A percentile compares a stretch with the other conserved stretches of the same genome.
Evolutionary conservation across 208 protist species (phyloP).

Genomic region (Endotrypanum monterogeii): DNA sequence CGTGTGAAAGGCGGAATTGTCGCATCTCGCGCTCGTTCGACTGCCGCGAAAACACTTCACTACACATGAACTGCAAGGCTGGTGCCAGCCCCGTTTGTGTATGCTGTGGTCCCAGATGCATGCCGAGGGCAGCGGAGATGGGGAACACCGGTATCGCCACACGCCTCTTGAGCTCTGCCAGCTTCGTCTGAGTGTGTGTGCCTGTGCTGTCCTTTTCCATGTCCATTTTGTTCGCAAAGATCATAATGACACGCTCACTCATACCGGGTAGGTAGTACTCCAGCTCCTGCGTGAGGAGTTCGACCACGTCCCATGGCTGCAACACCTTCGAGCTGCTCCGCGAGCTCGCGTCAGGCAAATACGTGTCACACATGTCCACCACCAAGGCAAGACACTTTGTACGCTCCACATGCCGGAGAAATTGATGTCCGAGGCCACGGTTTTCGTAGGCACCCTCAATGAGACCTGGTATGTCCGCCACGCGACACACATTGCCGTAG

Average conservation of each 20-base stretch:
- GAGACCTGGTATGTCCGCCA: slow-evolving; percentile 91
- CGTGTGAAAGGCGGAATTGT: slow-evolving; percentile 30
- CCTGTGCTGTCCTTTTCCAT: slow-evolving; percentile 58
- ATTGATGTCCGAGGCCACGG: slow-evolving; percentile 87
- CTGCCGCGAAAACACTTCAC: slow-evolving; percentile 69
- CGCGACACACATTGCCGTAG: slow-evolving; percentile 78
- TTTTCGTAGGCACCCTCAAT: slow-evolving; percentile 93
- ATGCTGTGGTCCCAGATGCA: slow-evolving; percentile 56
- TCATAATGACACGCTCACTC: slow-evolving; percentile 73
- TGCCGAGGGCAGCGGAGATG: slow-evolving; percentile 83
- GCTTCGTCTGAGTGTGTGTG: slow-evolving; percentile 42
- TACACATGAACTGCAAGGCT: slow-evolving; percentile 73
- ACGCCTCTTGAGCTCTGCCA: slow-evolving; percentile 66
- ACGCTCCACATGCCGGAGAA: slow-evolving; percentile 92
- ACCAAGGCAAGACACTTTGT: slow-evolving; percentile 87
- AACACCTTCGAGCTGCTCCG: slow-evolving; percentile 19
- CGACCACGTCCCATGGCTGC: slow-evolving; percentile 87
- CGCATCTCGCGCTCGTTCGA: slow-evolving; percentile 34
- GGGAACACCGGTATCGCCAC: slow-evolving; percentile 84
- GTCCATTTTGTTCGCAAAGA: slow-evolving; percentile 94
- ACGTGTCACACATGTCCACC: slow-evolving; percentile 87
- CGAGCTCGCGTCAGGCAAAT: slow-evolving; percentile 34
- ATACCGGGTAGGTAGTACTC: slow-evolving; percentile 86
- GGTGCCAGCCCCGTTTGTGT: slow-evolving; percentile 50
- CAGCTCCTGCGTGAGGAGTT: slow-evolving; percentile 72